These are phyloP conservation scores for Leccinum angustisporum DNA, from an alignment of 1,284 basidiomycete genomes.

Conservation along the genomic window DNA sequence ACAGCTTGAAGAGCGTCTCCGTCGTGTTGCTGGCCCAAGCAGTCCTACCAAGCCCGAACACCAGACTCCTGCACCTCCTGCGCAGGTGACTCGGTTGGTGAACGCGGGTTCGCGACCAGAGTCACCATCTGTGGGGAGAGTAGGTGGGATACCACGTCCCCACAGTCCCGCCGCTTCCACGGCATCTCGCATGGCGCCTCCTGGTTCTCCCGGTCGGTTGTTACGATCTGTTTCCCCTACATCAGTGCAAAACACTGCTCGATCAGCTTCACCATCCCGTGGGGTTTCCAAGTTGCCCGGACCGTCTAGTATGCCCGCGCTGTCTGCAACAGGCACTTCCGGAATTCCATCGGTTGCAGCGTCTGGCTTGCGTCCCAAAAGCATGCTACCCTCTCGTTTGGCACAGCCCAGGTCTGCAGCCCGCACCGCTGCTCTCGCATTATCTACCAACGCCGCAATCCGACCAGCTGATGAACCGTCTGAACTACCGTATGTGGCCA, in stretches of 20 bases:
- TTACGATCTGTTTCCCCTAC: conserved; percentile 56
- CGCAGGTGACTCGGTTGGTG: conserved; percentile 55
- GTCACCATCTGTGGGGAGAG: conserved; percentile 50
- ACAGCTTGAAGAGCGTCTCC: conserved; percentile 86
- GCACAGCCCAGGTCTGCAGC: conserved; percentile 51
- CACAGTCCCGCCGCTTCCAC: conserved; percentile 57
- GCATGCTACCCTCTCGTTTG: conserved; percentile 67
- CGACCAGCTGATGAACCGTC: conserved; percentile 28
- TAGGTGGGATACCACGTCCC: conserved; percentile 54
- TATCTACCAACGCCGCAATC: conserved; percentile 24
- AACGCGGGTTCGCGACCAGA: conserved; percentile 49
- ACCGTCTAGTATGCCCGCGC: conserved; percentile 22
- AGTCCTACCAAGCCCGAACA: conserved; percentile 48
- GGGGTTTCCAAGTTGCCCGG: conserved; percentile 26
- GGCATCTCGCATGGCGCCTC: conserved; percentile 56
- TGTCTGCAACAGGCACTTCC: conserved; percentile 37
- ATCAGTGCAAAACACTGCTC: conserved; percentile 31
- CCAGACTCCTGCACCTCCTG: conserved; percentile 33
- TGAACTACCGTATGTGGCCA: conserved; percentile 31
- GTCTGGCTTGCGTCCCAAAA: conserved; percentile 55
- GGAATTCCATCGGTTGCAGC: conserved; percentile 45
- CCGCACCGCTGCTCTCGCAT: conserved; percentile 27
- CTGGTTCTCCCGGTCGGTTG: conserved; percentile 57
- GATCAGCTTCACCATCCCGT: conserved; percentile 50
- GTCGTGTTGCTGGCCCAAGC: conserved; percentile 72